Conservation (phyloP, 129 eudicot species). For the Cynara cardunculus region DNA sequence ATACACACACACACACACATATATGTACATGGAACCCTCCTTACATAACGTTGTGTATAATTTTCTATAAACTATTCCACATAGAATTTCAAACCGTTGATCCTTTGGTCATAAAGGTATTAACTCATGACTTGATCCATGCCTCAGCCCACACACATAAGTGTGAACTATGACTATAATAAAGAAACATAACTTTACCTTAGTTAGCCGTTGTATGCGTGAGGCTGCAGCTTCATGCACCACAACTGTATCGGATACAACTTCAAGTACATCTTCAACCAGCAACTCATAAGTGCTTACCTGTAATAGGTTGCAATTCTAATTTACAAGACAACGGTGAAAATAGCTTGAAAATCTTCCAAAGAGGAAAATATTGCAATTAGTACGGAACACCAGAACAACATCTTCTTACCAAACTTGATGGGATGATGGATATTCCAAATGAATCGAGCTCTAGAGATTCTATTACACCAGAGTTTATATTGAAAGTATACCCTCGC, state of each 20-base stretch:
- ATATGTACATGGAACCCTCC: no score
- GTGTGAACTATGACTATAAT: not conserved
- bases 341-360: not conserved
- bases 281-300: constrained; percentile 72
- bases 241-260: constrained; percentile 56
- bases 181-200: constrained; percentile 36
- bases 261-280: constrained; percentile 73
- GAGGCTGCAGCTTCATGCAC: constrained; percentile 77
- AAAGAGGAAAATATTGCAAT: not conserved
- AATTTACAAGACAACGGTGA: not conserved
- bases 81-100: no score
- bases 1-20: no score
- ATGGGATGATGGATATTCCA: constrained; percentile 80
- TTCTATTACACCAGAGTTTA: constrained; percentile 70
- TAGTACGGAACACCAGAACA: not conserved
- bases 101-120: no score
- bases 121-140: not conserved
- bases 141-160: not conserved
- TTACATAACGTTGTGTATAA: no score
- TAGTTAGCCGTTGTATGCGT: constrained; percentile 68
- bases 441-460: constrained; percentile 86
- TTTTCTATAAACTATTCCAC: no score
- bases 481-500: constrained; percentile 71
- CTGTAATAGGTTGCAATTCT: constrained; percentile 30
- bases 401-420: constrained; percentile 65